Percentiles rank a stretch among this genome's conserved stretches.
Evolutionary conservation across 148 eudicot species (phyloP).

Genomic region (Vaccinium corymbosum): DNA sequence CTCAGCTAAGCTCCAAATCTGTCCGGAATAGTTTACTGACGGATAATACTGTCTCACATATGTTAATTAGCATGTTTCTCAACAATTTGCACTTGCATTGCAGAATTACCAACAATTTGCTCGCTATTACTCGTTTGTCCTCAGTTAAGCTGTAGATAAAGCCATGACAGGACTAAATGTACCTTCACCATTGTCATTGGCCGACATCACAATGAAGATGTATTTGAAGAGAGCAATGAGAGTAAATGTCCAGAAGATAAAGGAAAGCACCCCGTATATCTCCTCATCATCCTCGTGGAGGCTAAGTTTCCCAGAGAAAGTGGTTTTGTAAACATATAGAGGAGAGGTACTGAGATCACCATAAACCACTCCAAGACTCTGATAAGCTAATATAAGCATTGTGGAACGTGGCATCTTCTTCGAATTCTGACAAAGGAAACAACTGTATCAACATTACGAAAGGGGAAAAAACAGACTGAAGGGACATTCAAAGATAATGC

Average conservation of each 20-base stretch:
- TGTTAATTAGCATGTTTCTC: not conserved
- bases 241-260: conserved; percentile 65
- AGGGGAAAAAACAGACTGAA: not conserved
- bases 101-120: not conserved
- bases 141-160: not conserved
- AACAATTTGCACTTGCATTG: not conserved
- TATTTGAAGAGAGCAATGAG: conserved; percentile 35
- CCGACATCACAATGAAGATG: conserved; percentile 43
- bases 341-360: conserved; percentile 75
- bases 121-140: not conserved
- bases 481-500: not conserved
- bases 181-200: conserved; percentile 71
- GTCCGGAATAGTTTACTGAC: not conserved
- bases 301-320: conserved; percentile 52
- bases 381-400: conserved; percentile 60
- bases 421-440: conserved; percentile 28
- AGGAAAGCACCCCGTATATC: conserved; percentile 58
- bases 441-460: not conserved
- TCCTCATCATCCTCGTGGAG: conserved; percentile 58
- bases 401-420: conserved; percentile 42
- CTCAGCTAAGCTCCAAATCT: not conserved
- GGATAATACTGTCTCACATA: not conserved
- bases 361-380: conserved; percentile 70
- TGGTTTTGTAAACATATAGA: conserved; percentile 61
- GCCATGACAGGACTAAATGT: conserved; percentile 2